Evolutionary conservation across 768 basidiomycete species (phyloP), one percentile per base, ranked within the genome.

Genomic region (Russula brevipes): DNA sequence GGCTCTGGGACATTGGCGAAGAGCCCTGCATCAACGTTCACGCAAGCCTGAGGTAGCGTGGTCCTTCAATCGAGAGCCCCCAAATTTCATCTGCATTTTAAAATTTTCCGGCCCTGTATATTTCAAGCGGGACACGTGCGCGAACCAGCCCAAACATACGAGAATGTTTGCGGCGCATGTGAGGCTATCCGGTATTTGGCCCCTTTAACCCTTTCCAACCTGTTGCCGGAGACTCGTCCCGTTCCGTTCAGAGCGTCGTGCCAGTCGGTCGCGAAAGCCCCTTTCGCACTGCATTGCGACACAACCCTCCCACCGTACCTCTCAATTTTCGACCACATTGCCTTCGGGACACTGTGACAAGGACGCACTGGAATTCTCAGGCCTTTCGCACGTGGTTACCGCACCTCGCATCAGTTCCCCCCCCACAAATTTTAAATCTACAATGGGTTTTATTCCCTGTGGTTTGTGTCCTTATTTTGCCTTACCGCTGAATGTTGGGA

Each of bases 111-210:
- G 58, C 19, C 53, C 24, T 31, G 41, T 42, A 12, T 36, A 31
- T 54, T 46, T 50, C 53, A 56, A 64, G 54, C 58, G 58, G 42
- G 52, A 49, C 63, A 64, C 63, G 63, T 64, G 63, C 33, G 16
- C 39, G 30, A 19, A 24, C 24, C 33, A 9, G 46, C n/a, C 41
- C 46, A 31, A 12, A 54, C 24, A 14, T 33, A 35, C 35, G 33
- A 31, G 24, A 50, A 47, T 24, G 35, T 36, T 4, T 17, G 30
- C 2, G 9, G 36, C n/a, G 46, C 47, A 51, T 60, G 35, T 60
- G 54, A 49, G 49, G 45, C 24, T 52, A 17, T 46, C 59, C 63
- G 54, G 47, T 46, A 44, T 30, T 50, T 38, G 31, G 9, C 47
- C 41, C 35, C 49, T 54, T 39, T 49, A 50, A 49, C 63, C 41